Evolutionary conservation across 345 rosid species (phyloP), one percentile per base, ranked within the genome.

Genomic region (Citrus inodora): DNA sequence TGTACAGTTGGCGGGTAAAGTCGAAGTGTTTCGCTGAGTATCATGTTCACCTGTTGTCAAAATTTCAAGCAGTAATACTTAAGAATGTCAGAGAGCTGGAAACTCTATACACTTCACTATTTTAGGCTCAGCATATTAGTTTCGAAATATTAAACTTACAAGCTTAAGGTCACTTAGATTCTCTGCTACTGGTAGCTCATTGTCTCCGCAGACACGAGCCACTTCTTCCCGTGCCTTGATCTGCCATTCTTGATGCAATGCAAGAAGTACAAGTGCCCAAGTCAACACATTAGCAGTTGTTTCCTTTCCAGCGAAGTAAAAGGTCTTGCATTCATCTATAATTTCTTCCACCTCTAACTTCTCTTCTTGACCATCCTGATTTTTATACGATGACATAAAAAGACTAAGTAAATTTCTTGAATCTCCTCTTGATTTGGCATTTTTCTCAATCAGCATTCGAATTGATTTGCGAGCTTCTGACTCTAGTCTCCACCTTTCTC

Each of bases 281-380:
- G 93, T 89, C 82, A 95, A 79, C 37, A 89, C 89, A 32, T 88
- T 85, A 48, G 87, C 98, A 1, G 92, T 85, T 14, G 98, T 95
- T 80, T 95, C 97, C 40, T 93, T 93, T 51, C 96, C 98, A 9
- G 97, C 96, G 66, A 93, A 91, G 81, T 93, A 93, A 78, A 95
- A 91, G 7, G 96, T 93, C 80, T 95, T 91, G 88, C 96, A 91
- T 79, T 95, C 97, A 32, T 93, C 92, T 73, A 93, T 89, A 48
- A 95, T 86, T 74, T 93, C 95, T 79, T 91, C 95, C 21, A 85
- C 81, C 13, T 80, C 86, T 65, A 92, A 80, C 33, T 55, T 90
- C 83, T 92, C 94, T 75, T 92, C 95, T 80, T 82, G 66, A 35
- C 83, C 95, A 73, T 89, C 79, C 35, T 80, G 88, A 70, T 87